These are phyloP conservation scores for Veloboletus limbatus DNA, from an alignment of 1,284 basidiomycete genomes.

Conservation along the genomic window DNA sequence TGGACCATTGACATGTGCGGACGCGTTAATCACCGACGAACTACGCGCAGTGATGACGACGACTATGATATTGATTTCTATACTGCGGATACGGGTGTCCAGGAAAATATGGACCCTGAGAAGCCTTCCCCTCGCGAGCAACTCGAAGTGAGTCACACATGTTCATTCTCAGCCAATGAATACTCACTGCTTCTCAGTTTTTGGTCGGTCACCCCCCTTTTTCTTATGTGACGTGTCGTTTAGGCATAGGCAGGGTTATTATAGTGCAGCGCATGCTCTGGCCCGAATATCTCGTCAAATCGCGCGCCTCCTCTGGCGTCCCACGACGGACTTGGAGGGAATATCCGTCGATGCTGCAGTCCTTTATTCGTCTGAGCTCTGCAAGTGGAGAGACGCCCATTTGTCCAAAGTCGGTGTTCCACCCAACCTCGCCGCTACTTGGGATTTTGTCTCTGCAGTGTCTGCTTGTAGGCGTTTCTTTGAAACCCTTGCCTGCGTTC, in stretches of 20 bases:
- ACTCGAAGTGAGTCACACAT: conserved; percentile 54
- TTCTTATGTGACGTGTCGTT: conserved; percentile 30
- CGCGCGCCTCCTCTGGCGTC: conserved; percentile 76
- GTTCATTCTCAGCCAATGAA: conserved; percentile 8
- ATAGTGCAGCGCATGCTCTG: conserved; percentile 75
- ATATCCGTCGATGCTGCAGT: conserved; percentile 65
- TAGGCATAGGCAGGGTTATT: conserved; percentile 57
- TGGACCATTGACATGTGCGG: conserved; percentile 41
- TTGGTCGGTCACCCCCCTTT: conserved; percentile 34
- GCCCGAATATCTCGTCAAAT: conserved; percentile 77
- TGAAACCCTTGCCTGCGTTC: conserved; percentile 4
- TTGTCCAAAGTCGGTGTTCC: conserved; percentile 82
- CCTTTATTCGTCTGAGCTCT: conserved; percentile 58
- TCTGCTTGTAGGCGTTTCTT: conserved; percentile 54
- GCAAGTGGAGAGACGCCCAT: conserved; percentile 75
- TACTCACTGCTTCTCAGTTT: conserved; percentile 30
- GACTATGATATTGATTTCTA: conserved; percentile 79
- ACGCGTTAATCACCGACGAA: conserved; percentile 35
- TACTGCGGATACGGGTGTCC: conserved; percentile 59
- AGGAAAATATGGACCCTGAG: conserved; percentile 46
- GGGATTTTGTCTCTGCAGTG: conserved; percentile 87
- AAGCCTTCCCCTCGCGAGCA: conserved; percentile 69
- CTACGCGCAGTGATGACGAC: conserved; percentile 48
- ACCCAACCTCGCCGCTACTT: conserved; percentile 74
- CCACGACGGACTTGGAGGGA: conserved; percentile 70